Evolutionary conservation across 495 filamentous ascomycete species (phyloP).

Genomic region (Hypoxylon lienhwacheense): DNA sequence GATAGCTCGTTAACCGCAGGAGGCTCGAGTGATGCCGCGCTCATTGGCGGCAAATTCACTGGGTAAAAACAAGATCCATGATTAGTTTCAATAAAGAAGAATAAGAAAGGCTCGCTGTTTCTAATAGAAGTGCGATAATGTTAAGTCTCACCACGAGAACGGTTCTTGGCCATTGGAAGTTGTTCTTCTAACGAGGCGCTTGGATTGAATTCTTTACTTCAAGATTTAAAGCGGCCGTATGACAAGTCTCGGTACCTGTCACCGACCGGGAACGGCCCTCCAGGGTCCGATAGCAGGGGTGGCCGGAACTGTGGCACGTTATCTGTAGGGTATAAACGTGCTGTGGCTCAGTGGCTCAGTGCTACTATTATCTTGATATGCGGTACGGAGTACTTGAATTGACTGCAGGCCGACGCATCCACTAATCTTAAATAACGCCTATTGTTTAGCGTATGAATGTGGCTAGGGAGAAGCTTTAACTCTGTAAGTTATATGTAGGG

Average conservation of each 20-base stretch:
- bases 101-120: background rate
- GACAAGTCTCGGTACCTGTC: conserved; percentile 18
- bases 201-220: too few relatives aligned
- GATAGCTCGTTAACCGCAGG: conserved; percentile 2
- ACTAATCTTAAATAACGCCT: background rate
- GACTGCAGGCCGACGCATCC: too few relatives aligned
- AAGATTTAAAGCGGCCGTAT: conserved; percentile 18
- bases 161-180: conserved; percentile 11
- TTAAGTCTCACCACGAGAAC: conserved; percentile 18
- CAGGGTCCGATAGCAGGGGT: conserved; percentile 10
- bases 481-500: too few relatives aligned
- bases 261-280: background rate
- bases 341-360: conserved; percentile 15
- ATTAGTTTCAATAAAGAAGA: conserved; percentile 21
- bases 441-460: too few relatives aligned
- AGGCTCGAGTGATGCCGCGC: conserved; percentile 7
- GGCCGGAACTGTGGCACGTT: background rate
- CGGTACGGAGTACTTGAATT: too few relatives aligned
- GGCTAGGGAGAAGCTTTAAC: too few relatives aligned
- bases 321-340: conserved; percentile 7
- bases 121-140: conserved; percentile 1
- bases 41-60: conserved; percentile 32
- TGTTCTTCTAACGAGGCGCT: background rate
- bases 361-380: too few relatives aligned
- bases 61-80: conserved; percentile 21